These are phyloP conservation scores for Pichia scutulata DNA, from an alignment of 805 yeast species.

Conservation along the genomic window DNA sequence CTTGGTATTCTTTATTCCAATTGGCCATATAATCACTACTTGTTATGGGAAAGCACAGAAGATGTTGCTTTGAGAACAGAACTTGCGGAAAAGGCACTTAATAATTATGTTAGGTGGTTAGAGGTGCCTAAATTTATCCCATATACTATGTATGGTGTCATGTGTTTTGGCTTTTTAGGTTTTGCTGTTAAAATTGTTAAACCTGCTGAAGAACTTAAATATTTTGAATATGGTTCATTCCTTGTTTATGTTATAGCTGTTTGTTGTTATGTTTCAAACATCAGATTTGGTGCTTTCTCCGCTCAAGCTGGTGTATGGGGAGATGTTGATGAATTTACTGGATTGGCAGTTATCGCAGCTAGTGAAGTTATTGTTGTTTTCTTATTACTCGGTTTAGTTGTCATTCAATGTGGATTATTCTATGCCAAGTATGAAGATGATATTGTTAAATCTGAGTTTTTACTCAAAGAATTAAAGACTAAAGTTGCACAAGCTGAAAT, in stretches of 20 bases:
- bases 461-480: constrained; percentile 19
- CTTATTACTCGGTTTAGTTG: constrained; percentile 67
- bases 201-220: constrained; percentile 77
- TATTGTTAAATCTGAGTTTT: constrained; percentile 20
- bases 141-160: constrained; percentile 54
- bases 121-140: constrained; percentile 50
- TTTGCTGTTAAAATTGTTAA: constrained; percentile 70
- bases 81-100: constrained; percentile 35
- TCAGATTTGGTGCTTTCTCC: constrained; percentile 70
- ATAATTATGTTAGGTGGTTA: constrained; percentile 73
- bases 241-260: constrained; percentile 64
- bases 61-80: constrained; percentile 46
- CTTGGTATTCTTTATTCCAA: constrained; percentile 75
- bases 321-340: constrained; percentile 79
- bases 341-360: constrained; percentile 88
- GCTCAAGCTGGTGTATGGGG: constrained; percentile 80
- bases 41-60: constrained; percentile 57
- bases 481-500: constrained; percentile 15
- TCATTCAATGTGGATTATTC: constrained; percentile 83
- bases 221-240: constrained; percentile 85
- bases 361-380: constrained; percentile 70
- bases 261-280: constrained; percentile 78
- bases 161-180: constrained; percentile 63
- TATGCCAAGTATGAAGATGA: constrained; percentile 46
- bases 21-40: constrained; percentile 71